These are phyloP conservation scores for Penicillium capsulatum DNA, from an alignment of 2,329 filamentous ascomycete species.

Conservation along the genomic window DNA sequence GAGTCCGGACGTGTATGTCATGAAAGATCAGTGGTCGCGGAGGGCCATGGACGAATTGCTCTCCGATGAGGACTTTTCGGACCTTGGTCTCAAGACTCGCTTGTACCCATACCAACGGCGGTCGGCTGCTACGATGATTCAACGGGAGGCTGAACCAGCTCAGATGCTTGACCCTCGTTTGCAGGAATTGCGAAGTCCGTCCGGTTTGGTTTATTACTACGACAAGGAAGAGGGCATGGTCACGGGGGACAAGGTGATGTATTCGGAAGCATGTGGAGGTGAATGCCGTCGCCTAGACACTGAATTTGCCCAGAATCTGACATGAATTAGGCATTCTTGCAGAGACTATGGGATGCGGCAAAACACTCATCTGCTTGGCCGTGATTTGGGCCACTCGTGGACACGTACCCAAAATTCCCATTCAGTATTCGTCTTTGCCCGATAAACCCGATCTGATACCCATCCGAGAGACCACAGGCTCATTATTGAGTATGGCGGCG, in stretches of 20 bases:
- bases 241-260: conserved; percentile 63
- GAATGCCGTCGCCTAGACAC: conserved; percentile 36
- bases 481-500: conserved; percentile 72
- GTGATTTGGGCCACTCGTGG: conserved; percentile 71
- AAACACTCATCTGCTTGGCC: conserved; percentile 80
- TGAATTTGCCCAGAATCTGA: conserved; percentile 1
- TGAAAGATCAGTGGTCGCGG: conserved; percentile 32
- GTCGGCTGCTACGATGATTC: conserved; percentile 78
- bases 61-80: conserved; percentile 16
- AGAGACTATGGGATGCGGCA: conserved; percentile 60
- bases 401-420: conserved; percentile 63
- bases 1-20: conserved; percentile 26
- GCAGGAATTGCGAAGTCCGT: conserved; percentile 56
- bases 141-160: conserved; percentile 66
- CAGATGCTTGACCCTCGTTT: conserved; percentile 70
- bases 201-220: conserved; percentile 63
- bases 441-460: conserved; percentile 38
- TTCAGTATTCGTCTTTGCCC: conserved; percentile 47
- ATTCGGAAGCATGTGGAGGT: conserved; percentile 71
- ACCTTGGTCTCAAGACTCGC: conserved; percentile 48
- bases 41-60: conserved; percentile 39
- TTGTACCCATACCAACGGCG: conserved; percentile 76
- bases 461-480: conserved; percentile 51
- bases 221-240: conserved; percentile 62
- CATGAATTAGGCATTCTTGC: conserved; percentile 38